phyloP scores from a whole-genome alignment of 805 yeast genomes.

The Wickerhamiella musiphila region DNA sequence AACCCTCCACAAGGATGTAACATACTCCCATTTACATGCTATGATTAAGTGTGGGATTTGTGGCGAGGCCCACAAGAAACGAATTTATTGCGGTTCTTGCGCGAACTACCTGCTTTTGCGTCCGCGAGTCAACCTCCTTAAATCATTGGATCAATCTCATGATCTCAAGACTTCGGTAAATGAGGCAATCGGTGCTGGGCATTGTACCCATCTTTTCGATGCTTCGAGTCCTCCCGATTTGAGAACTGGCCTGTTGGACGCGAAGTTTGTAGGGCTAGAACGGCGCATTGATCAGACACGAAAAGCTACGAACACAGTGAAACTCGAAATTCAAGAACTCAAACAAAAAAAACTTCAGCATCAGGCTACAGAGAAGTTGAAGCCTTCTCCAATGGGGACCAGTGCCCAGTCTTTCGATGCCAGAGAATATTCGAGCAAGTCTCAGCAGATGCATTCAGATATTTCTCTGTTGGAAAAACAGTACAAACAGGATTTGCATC shows the following conservation, averaged over 20 bases:
- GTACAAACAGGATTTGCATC: slow-evolving; percentile 11
- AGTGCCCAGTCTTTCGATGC: slow-evolving; percentile 1
- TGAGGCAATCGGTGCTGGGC: slow-evolving; percentile 6
- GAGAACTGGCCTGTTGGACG: slow-evolving; percentile 9
- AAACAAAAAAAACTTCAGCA: slow-evolving; percentile 7
- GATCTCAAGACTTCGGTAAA: slow-evolving; percentile 6
- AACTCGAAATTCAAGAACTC: no score
- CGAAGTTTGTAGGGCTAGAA: slow-evolving; percentile 10
- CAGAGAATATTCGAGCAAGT: slow-evolving; percentile 1
- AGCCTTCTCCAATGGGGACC: background rate
- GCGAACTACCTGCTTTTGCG: slow-evolving; percentile 11
- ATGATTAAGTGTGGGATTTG: slow-evolving; percentile 15
- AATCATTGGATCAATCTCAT: slow-evolving; percentile 12
- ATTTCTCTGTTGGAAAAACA: slow-evolving; percentile 8
- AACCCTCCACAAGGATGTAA: background rate
- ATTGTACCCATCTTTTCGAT: slow-evolving; percentile 2
- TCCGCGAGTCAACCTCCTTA: slow-evolving; percentile 14
- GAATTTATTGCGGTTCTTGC: slow-evolving; percentile 15
- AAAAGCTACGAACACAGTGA: slow-evolving; percentile 8
- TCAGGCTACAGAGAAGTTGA: slow-evolving; percentile 4
- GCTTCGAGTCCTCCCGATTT: slow-evolving; percentile 6
- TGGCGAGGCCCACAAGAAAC: slow-evolving; percentile 9
- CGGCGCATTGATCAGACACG: slow-evolving; percentile 8
- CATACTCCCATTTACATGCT: background rate
- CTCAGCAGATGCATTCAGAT: background rate